These are phyloP conservation scores for Cystofilobasidium bisporidii DNA, from an alignment of 768 basidiomycete species.

Conservation along the genomic window DNA sequence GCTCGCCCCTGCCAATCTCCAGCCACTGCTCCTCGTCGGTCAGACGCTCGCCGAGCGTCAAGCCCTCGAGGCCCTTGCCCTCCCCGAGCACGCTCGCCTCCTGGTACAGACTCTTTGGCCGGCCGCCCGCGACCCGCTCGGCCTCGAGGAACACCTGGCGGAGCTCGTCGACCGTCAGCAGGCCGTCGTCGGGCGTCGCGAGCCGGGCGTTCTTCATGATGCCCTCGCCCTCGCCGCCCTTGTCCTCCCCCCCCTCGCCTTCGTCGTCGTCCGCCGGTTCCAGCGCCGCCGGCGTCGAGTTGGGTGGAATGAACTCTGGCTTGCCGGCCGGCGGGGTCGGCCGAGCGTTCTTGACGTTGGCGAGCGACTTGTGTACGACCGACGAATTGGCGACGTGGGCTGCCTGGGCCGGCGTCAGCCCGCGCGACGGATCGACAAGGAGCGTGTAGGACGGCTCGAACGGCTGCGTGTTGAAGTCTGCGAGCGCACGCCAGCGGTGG, in stretches of 20 bases:
- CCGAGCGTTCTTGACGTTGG: constrained; percentile 27
- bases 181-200: constrained; percentile 55
- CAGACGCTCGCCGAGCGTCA: constrained; percentile 12
- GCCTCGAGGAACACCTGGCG: constrained; percentile 50
- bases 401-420: constrained; percentile 51
- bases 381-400: constrained; percentile 53
- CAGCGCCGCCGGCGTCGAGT: constrained; percentile 41
- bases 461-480: constrained; percentile 87
- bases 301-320: constrained; percentile 11
- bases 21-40: background rate
- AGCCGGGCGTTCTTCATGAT: constrained; percentile 64
- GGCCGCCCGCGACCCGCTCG: constrained; percentile 52
- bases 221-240: constrained; percentile 45
- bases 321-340: constrained; percentile 29
- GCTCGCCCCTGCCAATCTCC: constrained; percentile 11
- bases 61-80: background rate
- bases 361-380: constrained; percentile 41
- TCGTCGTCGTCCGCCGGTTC: constrained; percentile 38
- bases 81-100: constrained; percentile 7
- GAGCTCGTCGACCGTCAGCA: constrained; percentile 57
- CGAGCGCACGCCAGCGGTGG: no score
- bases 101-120: constrained; percentile 17
- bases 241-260: constrained; percentile 25
- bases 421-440: constrained; percentile 49
- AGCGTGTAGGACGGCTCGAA: constrained; percentile 73